Evolutionary conservation across 1,284 basidiomycete genomes (phyloP), one percentile per base, ranked within the genome.

Genomic region (Taiwanofungus camphoratus): DNA sequence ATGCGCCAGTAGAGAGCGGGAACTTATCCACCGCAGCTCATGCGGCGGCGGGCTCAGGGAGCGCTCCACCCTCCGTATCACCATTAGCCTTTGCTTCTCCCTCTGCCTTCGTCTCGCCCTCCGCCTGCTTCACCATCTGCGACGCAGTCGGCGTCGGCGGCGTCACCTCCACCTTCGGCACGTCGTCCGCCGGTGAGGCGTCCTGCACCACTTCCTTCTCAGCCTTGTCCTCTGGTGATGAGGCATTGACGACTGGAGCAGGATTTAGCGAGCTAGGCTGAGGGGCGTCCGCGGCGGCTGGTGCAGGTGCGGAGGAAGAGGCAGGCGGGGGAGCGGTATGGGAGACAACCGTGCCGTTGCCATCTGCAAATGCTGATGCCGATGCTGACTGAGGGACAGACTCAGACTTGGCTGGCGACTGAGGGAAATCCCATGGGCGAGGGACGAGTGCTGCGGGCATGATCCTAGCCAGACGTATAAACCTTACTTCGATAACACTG

Each of bases 361-460:
- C 11, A 11, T 19, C 31, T 18, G 13, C n/a, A 4, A 39, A 34
- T 22, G 40, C 39, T 4, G 47, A 35, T 8, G 43, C 5, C 16
- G 44, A 36, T 4, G 54, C 45, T 21, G 48, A 13, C n/a, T n/a
- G n/a, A n/a, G n/a, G n/a, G n/a, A n/a, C n/a, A n/a, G n/a, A n/a
- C n/a, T n/a, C n/a, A 16, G 51, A 15, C 12, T 35, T 30, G 4
- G 44, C 42, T 3, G 72, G 66, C 1, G 69, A 67, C 29, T 73
- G 65, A 27, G 74, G 58, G 53, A 88, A 88, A 59, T 88, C 86
- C 85, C 85, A 88, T 30, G 85, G 66, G 19, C 81, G 79, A 26
- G 85, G 80, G 36, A 84, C 74, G 61, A 89, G 67, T 5, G 87
- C 86, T 39, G 79, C 77, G 18, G 86, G 87, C 72, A 89, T 77